Base-by-base conservation (phyloP, 2,329 filamentous ascomycete species). In the Colletotrichum paranaense region DNA sequence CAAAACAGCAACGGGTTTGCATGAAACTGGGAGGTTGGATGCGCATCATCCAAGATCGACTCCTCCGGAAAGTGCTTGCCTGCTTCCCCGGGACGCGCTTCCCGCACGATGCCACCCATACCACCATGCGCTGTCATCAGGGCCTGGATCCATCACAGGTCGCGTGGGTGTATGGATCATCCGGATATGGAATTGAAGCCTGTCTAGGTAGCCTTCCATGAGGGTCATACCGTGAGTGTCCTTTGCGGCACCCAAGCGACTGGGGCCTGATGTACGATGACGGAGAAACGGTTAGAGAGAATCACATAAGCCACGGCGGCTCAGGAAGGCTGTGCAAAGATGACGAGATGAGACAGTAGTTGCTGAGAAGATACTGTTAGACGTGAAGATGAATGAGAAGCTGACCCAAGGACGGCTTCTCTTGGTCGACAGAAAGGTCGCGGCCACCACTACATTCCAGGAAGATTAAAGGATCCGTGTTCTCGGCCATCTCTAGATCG, bases 31-130 rank as follows among this genome's bases (percentile, higher is more conserved):
- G 73, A 73, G 60, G 60, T 70, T 62, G 53, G 38, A 81, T 81
- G 82, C 80, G 80, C 80, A 83, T 84, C 81, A 83, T 81, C 78
- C 78, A 77, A 80, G 79, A 81, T 80, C 78, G 79, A 76, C 79
- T 77, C 78, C 77, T 70, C 80, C 82, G 83, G 83, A 81, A 82
- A 57, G 77, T 75, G 75, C 75, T 76, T 66, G 79, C 75, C 75
- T 82, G 81, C 80, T 82, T 84, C 83, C 83, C 80, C 83, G 83
- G 78, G 75, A 75, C 80, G 77, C 80, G 77, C 77, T 79, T 83
- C 82, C 82, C 82, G 82, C 81, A 79, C 78, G 77, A 80, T 78
- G 78, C 78, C 78, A 75, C 80, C 76, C 65, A 60, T 76, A 67
- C 66, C 74, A 78, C 78, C 78, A 78, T 76, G 79, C 78, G 77